phyloP scores from a whole-genome alignment of 140 eudicot species.

The Anethum foeniculum region DNA sequence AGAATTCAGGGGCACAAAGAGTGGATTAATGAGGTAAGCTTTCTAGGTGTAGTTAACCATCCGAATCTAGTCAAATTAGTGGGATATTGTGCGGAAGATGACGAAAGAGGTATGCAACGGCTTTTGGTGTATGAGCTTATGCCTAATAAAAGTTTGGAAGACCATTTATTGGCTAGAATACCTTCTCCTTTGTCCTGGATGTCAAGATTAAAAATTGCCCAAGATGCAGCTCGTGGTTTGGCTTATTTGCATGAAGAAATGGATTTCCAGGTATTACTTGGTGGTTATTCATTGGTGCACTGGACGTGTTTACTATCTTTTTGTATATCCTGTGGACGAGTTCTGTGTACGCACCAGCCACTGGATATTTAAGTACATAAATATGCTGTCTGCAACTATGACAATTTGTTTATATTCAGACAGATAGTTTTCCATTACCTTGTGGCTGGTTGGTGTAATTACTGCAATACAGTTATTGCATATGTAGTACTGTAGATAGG shows the following conservation, averaged over 20 bases:
- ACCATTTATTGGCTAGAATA: constrained; percentile 60
- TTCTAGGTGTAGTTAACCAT: constrained; percentile 78
- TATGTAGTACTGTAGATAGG: neutral
- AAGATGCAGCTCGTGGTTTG: constrained; percentile 92
- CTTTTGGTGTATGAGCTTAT: constrained; percentile 81
- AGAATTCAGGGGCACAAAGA: constrained; percentile 98
- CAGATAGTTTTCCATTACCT: neutral
- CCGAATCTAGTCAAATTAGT: constrained; percentile 87
- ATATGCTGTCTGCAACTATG: neutral
- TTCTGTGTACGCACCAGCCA: neutral
- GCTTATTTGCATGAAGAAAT: constrained; percentile 96
- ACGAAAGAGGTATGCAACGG: constrained; percentile 93
- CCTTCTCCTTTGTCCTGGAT: constrained; percentile 71
- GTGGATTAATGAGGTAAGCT: constrained; percentile 93
- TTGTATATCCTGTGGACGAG: neutral
- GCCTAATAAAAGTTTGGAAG: constrained; percentile 79
- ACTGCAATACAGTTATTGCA: neutral
- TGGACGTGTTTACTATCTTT: neutral
- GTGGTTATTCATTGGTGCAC: neutral
- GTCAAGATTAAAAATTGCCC: constrained; percentile 72
- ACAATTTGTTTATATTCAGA: neutral
- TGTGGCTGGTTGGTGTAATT: neutral
- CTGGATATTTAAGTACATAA: neutral
- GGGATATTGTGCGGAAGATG: constrained; percentile 97
- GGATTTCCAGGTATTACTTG: constrained; percentile 76